phyloP scores from a whole-genome alignment of 78 protist species.

The Protostelium mycophagum region DNA sequence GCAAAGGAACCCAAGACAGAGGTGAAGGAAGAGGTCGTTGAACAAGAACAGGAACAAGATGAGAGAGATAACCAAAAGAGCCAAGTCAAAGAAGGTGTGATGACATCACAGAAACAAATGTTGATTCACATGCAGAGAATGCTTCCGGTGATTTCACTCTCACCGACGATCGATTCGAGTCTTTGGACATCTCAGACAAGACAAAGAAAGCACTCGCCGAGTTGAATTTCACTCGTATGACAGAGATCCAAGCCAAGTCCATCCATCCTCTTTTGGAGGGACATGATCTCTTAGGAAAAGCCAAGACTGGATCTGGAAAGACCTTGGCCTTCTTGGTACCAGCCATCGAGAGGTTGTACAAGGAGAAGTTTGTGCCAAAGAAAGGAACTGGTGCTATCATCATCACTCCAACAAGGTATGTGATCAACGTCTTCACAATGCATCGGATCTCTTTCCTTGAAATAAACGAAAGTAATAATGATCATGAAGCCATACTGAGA shows the following conservation, averaged over 20 bases:
- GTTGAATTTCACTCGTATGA: constrained; percentile 82
- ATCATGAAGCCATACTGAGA: constrained; percentile 55
- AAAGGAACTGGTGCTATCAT: constrained; percentile 83
- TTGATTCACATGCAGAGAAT: not conserved
- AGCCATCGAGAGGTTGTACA: constrained; percentile 80
- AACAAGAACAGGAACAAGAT: not conserved
- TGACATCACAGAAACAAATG: not conserved
- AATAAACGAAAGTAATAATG: no score
- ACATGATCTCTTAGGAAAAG: constrained; percentile 90
- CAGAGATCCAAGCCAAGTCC: constrained; percentile 85
- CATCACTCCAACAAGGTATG: constrained; percentile 69
- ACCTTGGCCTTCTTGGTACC: constrained; percentile 97
- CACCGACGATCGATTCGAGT: constrained; percentile 16
- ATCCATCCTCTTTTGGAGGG: constrained; percentile 90
- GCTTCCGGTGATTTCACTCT: not conserved
- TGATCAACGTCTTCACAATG: not conserved
- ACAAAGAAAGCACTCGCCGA: constrained; percentile 65
- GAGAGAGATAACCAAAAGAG: not conserved
- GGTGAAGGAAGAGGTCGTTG: not conserved
- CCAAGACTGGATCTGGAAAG: constrained; percentile 96
- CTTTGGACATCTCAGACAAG: constrained; percentile 48
- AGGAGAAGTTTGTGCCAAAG: constrained; percentile 66
- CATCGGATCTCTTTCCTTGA: not conserved
- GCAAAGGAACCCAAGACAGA: not conserved
- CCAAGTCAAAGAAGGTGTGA: not conserved